Conservation (phyloP, 768 basidiomycete genomes). For the Leccinellum albellum region DNA sequence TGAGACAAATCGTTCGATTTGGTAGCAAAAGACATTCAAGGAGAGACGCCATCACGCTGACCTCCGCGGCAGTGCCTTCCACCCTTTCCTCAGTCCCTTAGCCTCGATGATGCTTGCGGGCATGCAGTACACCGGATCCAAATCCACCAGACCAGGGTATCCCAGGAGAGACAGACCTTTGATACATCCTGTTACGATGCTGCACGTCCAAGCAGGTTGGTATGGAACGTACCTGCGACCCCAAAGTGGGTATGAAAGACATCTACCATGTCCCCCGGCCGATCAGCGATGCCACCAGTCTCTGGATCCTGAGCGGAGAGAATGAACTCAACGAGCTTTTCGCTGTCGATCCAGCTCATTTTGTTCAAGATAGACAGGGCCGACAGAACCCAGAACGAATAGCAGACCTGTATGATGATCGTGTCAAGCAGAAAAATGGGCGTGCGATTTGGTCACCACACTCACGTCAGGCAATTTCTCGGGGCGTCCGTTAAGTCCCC, state of each 20-base stretch:
- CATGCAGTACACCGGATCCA: constrained; percentile 98
- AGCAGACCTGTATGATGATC: constrained; percentile 57
- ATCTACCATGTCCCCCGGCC: constrained; percentile 90
- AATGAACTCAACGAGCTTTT: constrained; percentile 77
- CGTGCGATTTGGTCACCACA: constrained; percentile 4
- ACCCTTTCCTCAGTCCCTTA: constrained; percentile 60
- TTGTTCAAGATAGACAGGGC: constrained; percentile 80
- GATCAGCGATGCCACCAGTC: constrained; percentile 88
- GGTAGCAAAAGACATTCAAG: not conserved
- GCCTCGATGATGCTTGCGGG: constrained; percentile 70
- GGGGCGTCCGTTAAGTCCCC: constrained; percentile 95
- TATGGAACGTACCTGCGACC: constrained; percentile 57
- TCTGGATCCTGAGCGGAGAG: constrained; percentile 88
- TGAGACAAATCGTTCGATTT: constrained; percentile 4
- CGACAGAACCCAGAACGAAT: constrained; percentile 95
- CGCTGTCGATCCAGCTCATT: constrained; percentile 81
- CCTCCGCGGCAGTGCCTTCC: constrained; percentile 31
- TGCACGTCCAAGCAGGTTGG: not conserved
- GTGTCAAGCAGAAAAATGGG: not conserved
- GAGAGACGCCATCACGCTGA: constrained; percentile 12
- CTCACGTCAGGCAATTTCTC: constrained; percentile 95
- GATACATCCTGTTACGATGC: not conserved
- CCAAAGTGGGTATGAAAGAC: constrained; percentile 98
- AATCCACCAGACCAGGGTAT: constrained; percentile 75
- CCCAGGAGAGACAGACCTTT: constrained; percentile 81